phyloP scores from a whole-genome alignment of 257 asterid genomes.

The Cinchona pubescens region DNA sequence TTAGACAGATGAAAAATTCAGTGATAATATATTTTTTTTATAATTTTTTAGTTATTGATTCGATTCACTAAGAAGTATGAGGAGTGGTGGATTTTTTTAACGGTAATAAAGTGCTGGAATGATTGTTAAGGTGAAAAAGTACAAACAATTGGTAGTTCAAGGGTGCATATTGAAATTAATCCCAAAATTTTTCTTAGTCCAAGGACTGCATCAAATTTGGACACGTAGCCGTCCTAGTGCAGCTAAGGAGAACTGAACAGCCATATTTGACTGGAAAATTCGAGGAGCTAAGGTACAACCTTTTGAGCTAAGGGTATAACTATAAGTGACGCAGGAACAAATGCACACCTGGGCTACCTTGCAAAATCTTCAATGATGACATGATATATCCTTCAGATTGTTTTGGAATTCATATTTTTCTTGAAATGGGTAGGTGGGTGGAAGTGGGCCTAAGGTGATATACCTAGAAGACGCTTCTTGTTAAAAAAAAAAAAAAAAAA shows the following conservation, averaged over 20 bases:
- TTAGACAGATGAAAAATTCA: no score
- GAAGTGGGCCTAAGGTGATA: neutral
- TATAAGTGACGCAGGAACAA: neutral
- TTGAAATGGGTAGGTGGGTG: slow-evolving; percentile 2
- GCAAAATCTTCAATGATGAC: neutral
- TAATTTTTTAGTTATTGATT: no score
- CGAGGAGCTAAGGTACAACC: neutral
- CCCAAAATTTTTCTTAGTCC: no score
- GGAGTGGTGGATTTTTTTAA: no score
- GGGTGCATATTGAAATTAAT: no score
- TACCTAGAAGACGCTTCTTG: slow-evolving; percentile 14
- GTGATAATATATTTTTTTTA: no score
- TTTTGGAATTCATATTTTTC: neutral
- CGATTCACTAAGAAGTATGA: no score
- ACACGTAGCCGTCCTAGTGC: neutral
- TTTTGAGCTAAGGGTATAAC: neutral
- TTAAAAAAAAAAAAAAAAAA: slow-evolving; percentile 9
- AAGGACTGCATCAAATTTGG: neutral
- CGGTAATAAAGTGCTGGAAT: no score
- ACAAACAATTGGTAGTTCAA: no score
- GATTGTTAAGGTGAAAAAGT: no score
- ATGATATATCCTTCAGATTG: neutral
- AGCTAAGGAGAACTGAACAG: neutral
- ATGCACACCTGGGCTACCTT: neutral
- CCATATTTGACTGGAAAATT: neutral